Evolutionary conservation across 352 stramenopile genomes (phyloP).

Genomic region (Aphanomyces euteiches): DNA sequence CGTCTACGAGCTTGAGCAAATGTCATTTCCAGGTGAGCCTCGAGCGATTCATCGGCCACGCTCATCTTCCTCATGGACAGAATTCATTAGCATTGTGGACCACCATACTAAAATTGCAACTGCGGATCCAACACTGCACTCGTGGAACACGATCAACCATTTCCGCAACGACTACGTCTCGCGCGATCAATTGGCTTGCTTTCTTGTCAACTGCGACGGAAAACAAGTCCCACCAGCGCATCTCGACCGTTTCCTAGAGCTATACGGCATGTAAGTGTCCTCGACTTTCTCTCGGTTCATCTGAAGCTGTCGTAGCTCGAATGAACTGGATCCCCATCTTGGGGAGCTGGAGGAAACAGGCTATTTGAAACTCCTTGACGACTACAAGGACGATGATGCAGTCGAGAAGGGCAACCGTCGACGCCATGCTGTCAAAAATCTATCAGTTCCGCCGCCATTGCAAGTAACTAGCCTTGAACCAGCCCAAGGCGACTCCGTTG

Average conservation of each 20-base stretch:
- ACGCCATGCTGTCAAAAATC: not conserved
- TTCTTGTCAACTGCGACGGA: constrained; percentile 2
- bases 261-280: constrained; percentile 10
- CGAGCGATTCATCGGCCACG: not conserved
- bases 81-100: constrained; percentile 22
- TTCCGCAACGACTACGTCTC: constrained; percentile 16
- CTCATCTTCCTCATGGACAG: not conserved
- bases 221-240: not conserved
- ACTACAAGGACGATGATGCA: not conserved
- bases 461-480: too few relatives aligned
- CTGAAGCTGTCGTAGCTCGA: not conserved
- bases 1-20: constrained; percentile 17
- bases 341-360: not conserved
- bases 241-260: constrained; percentile 18
- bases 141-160: constrained; percentile 13
- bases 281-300: not conserved
- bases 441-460: too few relatives aligned
- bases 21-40: constrained; percentile 14
- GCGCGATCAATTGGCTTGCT: constrained; percentile 15
- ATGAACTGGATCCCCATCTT: not conserved
- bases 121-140: not conserved
- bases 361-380: not conserved
- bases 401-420: not conserved
- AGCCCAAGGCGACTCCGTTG: too few relatives aligned
- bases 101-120: not conserved